Base-by-base conservation (phyloP, 495 filamentous ascomycete species). In the Talaromyces nanjingensis region DNA sequence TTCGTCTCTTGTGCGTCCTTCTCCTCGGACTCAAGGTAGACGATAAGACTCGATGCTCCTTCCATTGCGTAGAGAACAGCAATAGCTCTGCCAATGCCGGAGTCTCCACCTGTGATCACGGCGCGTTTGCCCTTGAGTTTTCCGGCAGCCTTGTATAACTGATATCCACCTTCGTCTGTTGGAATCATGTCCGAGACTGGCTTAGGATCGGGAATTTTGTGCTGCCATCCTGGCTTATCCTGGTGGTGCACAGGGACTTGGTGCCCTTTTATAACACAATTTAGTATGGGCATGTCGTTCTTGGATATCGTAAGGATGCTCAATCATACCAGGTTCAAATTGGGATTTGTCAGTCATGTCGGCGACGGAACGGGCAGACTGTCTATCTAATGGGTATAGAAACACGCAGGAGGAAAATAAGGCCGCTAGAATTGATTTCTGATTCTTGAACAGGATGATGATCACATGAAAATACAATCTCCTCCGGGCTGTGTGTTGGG, bases 11-110 rank as follows among this genome's bases (percentile, higher is more conserved):
- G 78, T 0, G 90, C 91, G 66, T 93, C 91, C 42, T 84, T 79
- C 69, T 93, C 87, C 69, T 96, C 91, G 27, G 89, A 83, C 0
- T 88, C 87, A 0, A 92, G 77, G 68, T 93, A 91, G 16, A 82
- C 83, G 64, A 96, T 92, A 16, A 90, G 76, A 55, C 83, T 85
- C 53, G 88, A 85, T 12, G 91, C 90, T 4, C 91, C 91, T 73
- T 94, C 91, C 85, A 92, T 88, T 20, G 91, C 90, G 63, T 87
- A 93, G 0, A 96, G 79, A 16, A 93, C 85, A 0, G 91, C 89
- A 16, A 88, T 84, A 0, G 91, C 87, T 7, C 90, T 87, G 16
- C 91, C 90, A 68, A 94, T 94, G 16, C 91, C 90, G 6, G 84
- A 89, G 71, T 94, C 91, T 14, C 91, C 91, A 16, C 91, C 90